Base-by-base conservation (phyloP, 495 filamentous ascomycete genomes). In the Tuber brumale region DNA sequence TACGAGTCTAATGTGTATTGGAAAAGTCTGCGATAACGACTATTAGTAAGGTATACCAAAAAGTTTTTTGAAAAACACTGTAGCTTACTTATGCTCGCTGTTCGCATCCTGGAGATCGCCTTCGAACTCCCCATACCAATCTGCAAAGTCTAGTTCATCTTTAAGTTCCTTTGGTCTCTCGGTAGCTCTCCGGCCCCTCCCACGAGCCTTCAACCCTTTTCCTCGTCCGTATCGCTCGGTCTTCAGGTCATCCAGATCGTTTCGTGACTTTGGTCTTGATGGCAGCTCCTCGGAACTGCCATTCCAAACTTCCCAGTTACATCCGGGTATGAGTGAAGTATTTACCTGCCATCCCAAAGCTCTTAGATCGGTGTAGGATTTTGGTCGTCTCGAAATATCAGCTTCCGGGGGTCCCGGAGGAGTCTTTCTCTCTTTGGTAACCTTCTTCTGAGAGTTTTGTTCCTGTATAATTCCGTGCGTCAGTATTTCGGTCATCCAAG, bases 21-120 rank as follows among this genome's bases (percentile, higher is more conserved):
- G 78, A 82, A 81, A 44, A 80, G 70, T 71, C 82, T 83, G 41
- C 7, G 42, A 69, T n/a, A 61, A 46, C 46, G 61, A 73, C 75
- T 78, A 70, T 39, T 73, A 9, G 16, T 37, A 74, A 44, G 57
- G 19, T 16, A 45, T 39, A 66, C 19, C 70, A 39, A 44, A 46
- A 66, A 18, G 57, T 18, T 35, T 72, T 42, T 69, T 35, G 35
- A 39, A 41, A 51, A 23, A 31, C 42, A 19, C 46, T 70, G 73
- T 31, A 21, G 79, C 89, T 80, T 88, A 96, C 93, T 91, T 86
- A 84, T 97, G 97, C 82, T 95, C 91, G 80, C 94, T 92, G 85
- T 92, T 95, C 70, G 92, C 89, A 79, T 93, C 89, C 73, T 95
- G 85, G 80, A 98, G 84, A 74, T 88, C 88, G 42, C 87, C 87